A percentile compares a stretch with the other conserved stretches of the same genome.
Evolutionary conservation across 1,139 yeast species (phyloP).

Genomic region (Kluyveromyces marxianus): DNA sequence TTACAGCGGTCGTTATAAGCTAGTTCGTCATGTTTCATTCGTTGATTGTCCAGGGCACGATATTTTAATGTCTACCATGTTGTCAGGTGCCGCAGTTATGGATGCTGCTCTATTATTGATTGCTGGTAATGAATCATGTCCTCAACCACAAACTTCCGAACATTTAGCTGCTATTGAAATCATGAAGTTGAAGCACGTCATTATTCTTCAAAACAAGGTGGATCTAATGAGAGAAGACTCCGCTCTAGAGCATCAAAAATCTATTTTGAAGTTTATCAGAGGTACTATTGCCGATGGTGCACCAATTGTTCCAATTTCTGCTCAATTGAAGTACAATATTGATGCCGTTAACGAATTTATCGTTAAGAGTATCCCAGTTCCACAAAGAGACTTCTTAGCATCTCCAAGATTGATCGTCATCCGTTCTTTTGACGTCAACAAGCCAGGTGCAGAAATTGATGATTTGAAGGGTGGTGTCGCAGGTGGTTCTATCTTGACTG

Average conservation of each 20-base stretch:
- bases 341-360: conserved; percentile 97
- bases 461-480: conserved; percentile 99
- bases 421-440: conserved; percentile 97
- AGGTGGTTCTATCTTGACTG: conserved; percentile 95
- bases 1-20: conserved; percentile 76
- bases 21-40: conserved; percentile 94
- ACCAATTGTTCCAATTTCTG: conserved; percentile 97
- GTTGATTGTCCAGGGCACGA: conserved; percentile 99
- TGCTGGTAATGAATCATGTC: conserved; percentile 99
- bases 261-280: conserved; percentile 83
- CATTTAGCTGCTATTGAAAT: conserved; percentile 99
- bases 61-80: conserved; percentile 99
- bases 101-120: conserved; percentile 94
- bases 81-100: conserved; percentile 99
- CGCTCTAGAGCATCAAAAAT: conserved; percentile 91
- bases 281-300: conserved; percentile 99
- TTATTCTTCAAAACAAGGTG: conserved; percentile 94
- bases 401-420: conserved; percentile 94
- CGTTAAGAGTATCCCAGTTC: conserved; percentile 93
- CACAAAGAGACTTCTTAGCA: conserved; percentile 88
- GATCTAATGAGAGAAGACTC: conserved; percentile 97
- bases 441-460: conserved; percentile 96
- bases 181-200: conserved; percentile 95
- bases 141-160: conserved; percentile 99
- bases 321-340: conserved; percentile 95